phyloP scores from a whole-genome alignment of 2,329 filamentous ascomycete genomes.

The Diaporthe sp. region DNA sequence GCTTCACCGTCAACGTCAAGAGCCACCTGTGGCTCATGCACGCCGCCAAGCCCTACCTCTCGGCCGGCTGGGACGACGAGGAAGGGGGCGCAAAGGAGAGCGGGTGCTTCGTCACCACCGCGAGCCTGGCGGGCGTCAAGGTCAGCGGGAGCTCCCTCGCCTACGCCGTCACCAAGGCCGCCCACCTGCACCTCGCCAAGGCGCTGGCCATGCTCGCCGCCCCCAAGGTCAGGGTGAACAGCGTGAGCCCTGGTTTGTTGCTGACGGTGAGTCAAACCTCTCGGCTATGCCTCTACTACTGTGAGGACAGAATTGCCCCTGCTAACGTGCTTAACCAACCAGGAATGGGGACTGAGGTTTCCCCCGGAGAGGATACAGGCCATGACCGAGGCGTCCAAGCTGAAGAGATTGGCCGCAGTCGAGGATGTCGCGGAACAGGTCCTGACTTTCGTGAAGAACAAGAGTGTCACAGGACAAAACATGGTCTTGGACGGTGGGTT shows the following conservation, averaged over 20 bases:
- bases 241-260: slow-evolving; percentile 67
- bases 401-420: slow-evolving; percentile 71
- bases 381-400: slow-evolving; percentile 66
- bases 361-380: slow-evolving; percentile 67
- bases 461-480: slow-evolving; percentile 66
- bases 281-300: neutral
- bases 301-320: neutral
- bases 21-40: slow-evolving; percentile 72
- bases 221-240: slow-evolving; percentile 71
- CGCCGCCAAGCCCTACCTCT: slow-evolving; percentile 66
- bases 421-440: slow-evolving; percentile 70
- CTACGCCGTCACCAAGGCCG: slow-evolving; percentile 84
- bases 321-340: slow-evolving; percentile 26
- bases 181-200: slow-evolving; percentile 72
- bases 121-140: slow-evolving; percentile 74
- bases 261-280: slow-evolving; percentile 55
- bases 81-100: slow-evolving; percentile 56
- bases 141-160: slow-evolving; percentile 74
- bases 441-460: slow-evolving; percentile 61
- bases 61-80: slow-evolving; percentile 53
- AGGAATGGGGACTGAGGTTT: slow-evolving; percentile 76
- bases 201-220: slow-evolving; percentile 65
- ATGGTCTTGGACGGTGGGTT: slow-evolving; percentile 62
- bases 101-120: slow-evolving; percentile 71
- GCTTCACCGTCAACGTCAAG: slow-evolving; percentile 74